Percentiles rank a stretch among this genome's conserved stretches.
Conservation (phyloP, 2,329 filamentous ascomycete species). For the Alternaria brassicicola region DNA sequence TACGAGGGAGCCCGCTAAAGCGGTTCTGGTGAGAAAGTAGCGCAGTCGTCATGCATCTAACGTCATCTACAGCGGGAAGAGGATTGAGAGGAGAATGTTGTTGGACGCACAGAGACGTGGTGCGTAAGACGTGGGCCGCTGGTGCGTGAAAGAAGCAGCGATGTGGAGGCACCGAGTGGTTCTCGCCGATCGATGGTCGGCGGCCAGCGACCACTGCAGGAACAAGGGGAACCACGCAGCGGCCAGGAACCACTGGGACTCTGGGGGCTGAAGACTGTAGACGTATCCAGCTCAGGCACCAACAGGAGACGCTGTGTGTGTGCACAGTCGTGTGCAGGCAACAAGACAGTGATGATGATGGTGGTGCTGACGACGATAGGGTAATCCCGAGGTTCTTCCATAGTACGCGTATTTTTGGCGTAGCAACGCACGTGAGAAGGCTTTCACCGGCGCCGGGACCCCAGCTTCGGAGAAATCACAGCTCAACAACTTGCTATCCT, state of each 20-base stretch:
- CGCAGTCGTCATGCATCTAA: conserved; percentile 6
- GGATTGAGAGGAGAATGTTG: background rate
- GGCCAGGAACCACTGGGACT: background rate
- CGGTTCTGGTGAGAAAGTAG: conserved; percentile 1
- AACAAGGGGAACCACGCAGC: conserved; percentile 13
- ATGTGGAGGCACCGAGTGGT: conserved; percentile 21
- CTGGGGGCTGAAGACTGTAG: background rate
- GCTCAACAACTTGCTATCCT: background rate
- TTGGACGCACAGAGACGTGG: background rate
- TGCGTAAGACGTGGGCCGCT: conserved; percentile 22
- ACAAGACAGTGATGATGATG: background rate
- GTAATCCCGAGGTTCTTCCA: background rate
- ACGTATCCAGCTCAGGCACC: background rate
- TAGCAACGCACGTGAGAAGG: background rate
- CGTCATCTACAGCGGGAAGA: conserved; percentile 4
- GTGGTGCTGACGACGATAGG: background rate
- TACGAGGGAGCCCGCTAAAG: background rate
- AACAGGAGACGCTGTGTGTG: background rate
- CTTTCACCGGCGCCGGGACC: background rate
- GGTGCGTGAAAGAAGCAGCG: conserved; percentile 5
- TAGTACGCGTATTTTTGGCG: background rate
- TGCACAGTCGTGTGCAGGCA: background rate
- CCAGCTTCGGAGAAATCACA: background rate
- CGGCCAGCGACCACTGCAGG: conserved; percentile 23
- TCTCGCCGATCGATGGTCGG: conserved; percentile 23